These are phyloP conservation scores for Gypsophila paniculata DNA, from an alignment of 179 eudicot species.

Conservation along the genomic window DNA sequence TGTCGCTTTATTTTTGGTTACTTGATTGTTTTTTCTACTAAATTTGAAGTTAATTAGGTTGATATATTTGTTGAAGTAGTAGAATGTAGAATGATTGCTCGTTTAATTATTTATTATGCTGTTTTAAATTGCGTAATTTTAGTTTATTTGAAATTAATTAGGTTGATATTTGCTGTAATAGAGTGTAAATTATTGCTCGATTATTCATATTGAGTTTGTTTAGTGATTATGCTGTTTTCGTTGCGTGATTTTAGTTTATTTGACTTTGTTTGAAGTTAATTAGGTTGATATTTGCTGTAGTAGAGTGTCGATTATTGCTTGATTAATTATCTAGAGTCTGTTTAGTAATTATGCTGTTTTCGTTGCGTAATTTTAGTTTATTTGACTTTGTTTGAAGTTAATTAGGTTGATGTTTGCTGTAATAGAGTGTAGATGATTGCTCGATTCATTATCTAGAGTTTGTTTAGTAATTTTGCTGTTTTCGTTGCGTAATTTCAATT, in stretches of 20 bases:
- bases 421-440: not conserved
- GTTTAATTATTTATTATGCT: not conserved
- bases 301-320: not conserved
- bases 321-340: not conserved
- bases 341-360: not conserved
- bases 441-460: not conserved
- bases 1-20: not conserved
- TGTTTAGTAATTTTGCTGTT: not conserved
- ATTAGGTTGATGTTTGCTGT: slow-evolving; percentile 3
- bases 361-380: too few relatives aligned
- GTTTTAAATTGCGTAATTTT: not conserved
- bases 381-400: not conserved
- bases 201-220: not conserved
- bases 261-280: not conserved
- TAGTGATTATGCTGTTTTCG: not conserved
- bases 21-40: not conserved
- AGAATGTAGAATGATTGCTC: not conserved
- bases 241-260: too few relatives aligned
- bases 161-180: not conserved
- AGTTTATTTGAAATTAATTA: not conserved
- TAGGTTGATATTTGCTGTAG: slow-evolving; percentile 5
- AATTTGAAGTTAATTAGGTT: not conserved
- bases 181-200: not conserved
- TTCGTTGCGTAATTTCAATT: too few relatives aligned
- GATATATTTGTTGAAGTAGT: slow-evolving; percentile 4